phyloP scores from a whole-genome alignment of 352 stramenopile genomes.

The Phytophthora lateralis region DNA sequence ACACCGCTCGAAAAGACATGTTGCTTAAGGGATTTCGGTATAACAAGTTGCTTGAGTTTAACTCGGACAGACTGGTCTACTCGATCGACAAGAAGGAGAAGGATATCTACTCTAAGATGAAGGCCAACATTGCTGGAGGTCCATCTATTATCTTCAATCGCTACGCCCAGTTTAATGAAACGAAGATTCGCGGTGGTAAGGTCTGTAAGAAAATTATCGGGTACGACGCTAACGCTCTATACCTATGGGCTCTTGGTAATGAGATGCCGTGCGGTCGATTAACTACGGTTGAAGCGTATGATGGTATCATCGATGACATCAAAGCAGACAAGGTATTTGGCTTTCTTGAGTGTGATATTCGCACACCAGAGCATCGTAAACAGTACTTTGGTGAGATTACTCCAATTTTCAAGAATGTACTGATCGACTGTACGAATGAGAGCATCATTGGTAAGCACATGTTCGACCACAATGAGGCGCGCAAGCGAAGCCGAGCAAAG shows the following conservation, averaged over 20 bases:
- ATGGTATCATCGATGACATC: too few species aligned
- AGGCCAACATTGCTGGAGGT: too few species aligned
- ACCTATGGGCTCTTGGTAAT: too few species aligned
- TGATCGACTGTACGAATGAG: slow-evolving; percentile 1
- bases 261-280: too few species aligned
- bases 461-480: slow-evolving; percentile 23
- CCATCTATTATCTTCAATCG: too few species aligned
- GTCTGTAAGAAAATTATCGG: too few species aligned
- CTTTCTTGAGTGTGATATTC: slow-evolving; percentile 4
- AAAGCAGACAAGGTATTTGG: background rate
- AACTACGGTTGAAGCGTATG: too few species aligned
- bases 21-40: background rate
- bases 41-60: slow-evolving; percentile 9
- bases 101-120: slow-evolving; percentile 15
- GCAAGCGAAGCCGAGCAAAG: slow-evolving; percentile 9
- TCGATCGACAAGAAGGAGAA: slow-evolving; percentile 1
- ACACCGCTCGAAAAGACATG: too few species aligned
- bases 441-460: slow-evolving; percentile 41
- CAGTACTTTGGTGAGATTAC: background rate
- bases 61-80: slow-evolving; percentile 2
- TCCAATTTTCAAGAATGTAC: background rate
- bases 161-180: too few species aligned
- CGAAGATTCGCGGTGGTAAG: too few species aligned
- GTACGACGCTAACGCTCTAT: too few species aligned
- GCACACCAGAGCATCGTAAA: background rate